Evolutionary conservation across 768 basidiomycete species (phyloP), one percentile per base, ranked within the genome.

Genomic region (Auricularia sp.): DNA sequence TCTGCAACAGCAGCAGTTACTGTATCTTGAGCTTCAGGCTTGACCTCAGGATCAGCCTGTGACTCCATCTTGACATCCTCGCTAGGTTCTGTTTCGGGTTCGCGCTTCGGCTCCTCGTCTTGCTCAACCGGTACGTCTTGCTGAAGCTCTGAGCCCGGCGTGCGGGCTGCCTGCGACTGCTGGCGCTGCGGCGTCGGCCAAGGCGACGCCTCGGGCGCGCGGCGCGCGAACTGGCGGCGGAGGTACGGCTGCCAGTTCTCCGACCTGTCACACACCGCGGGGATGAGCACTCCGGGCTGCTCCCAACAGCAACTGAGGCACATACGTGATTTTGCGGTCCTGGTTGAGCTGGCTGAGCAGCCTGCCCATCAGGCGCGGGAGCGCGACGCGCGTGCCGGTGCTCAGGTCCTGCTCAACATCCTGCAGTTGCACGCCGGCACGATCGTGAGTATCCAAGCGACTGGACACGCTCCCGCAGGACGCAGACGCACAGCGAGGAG

Each of bases 241-340:
- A 93, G 78, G 36, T 80, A 79, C 36, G 84, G 81, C 75, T 92
- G 90, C 90, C 91, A 92, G 72, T 84, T 90, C 70, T 88, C 84
- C 61, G 82, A 70, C 42, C 90, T 92, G 68, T 64, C 64, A 67
- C 21, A 66, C 67, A 29, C 29, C 29, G 29, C 29, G 29, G 61
- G 61, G 56, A 66, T 68, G 61, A 69, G 61, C 66, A 29, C 29
- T 29, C 29, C 29, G 29, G 29, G 29, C 29, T 29, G 29, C 29
- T 29, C 29, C 29, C 29, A 29, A 29, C 29, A 29, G 29, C 29
- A 29, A 29, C 53, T 18, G 66, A 39, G 60, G 23, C 14, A 75
- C 88, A 72, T 74, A 91, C 90, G 81, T 79, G 69, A 89, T 82
- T 77, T 90, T 91, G 66, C 89, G 80, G 78, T 93, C 91, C 71